phyloP scores from a whole-genome alignment of 2,329 filamentous ascomycete genomes.

The Colletotrichum sp. region DNA sequence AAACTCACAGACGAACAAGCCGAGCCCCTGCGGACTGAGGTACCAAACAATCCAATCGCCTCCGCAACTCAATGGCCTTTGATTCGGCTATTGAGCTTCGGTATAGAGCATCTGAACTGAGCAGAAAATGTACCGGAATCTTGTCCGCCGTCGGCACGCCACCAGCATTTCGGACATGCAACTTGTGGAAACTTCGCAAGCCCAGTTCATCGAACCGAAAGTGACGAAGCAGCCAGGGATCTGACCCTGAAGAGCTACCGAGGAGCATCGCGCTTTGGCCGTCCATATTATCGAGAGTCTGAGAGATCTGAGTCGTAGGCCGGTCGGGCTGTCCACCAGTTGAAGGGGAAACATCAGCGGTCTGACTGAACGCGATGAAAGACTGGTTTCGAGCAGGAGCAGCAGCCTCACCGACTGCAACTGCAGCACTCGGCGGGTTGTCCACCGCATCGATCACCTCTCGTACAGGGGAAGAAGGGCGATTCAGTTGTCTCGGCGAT shows the following conservation, averaged over 20 bases:
- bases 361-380: background rate
- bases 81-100: accelerated
- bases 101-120: conserved; percentile 13
- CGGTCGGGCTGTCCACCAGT: background rate
- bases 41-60: background rate
- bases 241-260: conserved; percentile 36
- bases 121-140: conserved; percentile 35
- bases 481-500: background rate
- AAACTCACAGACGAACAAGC: background rate
- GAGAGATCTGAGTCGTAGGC: conserved; percentile 19
- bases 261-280: conserved; percentile 33
- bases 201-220: conserved; percentile 40
- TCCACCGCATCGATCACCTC: background rate
- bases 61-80: background rate
- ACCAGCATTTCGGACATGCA: conserved; percentile 41
- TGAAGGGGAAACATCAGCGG: background rate
- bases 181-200: conserved; percentile 36
- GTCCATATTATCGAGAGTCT: conserved; percentile 33
- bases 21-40: background rate
- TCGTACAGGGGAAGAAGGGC: background rate
- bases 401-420: background rate
- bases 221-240: conserved; percentile 39
- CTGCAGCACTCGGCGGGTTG: background rate
- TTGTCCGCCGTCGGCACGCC: conserved; percentile 36
- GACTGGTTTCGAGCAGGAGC: background rate